A percentile compares a stretch with the other conserved stretches of the same genome.
Conservation (phyloP, 768 basidiomycete genomes). For the Naematelia encephala region DNA sequence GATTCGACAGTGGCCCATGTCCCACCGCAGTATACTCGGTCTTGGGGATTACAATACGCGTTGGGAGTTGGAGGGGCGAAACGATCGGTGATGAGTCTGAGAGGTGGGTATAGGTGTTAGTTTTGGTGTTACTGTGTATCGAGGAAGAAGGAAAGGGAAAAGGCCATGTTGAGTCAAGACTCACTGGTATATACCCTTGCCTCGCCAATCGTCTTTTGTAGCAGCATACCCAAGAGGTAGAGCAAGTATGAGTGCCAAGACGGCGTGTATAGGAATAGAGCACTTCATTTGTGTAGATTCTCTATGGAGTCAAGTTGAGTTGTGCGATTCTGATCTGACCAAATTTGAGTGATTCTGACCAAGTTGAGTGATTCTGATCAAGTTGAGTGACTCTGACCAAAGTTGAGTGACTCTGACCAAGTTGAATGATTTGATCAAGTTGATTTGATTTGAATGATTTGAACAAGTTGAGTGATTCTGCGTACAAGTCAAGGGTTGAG, state of each 20-base stretch:
- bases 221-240: conserved; percentile 23
- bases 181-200: conserved; percentile 39
- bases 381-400: too few relatives aligned
- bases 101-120: neutral
- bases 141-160: neutral
- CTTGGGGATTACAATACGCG: conserved; percentile 28
- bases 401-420: too few relatives aligned
- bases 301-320: too few relatives aligned
- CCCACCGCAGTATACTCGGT: conserved; percentile 46
- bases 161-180: conserved; percentile 3
- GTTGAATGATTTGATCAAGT: too few relatives aligned
- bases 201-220: conserved; percentile 35
- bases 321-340: too few relatives aligned
- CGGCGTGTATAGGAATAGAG: neutral
- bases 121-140: neutral
- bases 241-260: conserved; percentile 16
- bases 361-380: too few relatives aligned
- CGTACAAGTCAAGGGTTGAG: too few relatives aligned
- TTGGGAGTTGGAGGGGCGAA: conserved; percentile 41
- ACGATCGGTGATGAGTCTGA: conserved; percentile 49
- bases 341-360: too few relatives aligned
- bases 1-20: conserved; percentile 38
- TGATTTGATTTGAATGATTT: too few relatives aligned
- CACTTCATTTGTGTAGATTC: neutral
- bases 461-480: too few relatives aligned